A percentile compares a stretch with the other conserved stretches of the same genome.
These are phyloP conservation scores for Phylloporus sp. DNA, from an alignment of 768 basidiomycete genomes.

Conservation along the genomic window DNA sequence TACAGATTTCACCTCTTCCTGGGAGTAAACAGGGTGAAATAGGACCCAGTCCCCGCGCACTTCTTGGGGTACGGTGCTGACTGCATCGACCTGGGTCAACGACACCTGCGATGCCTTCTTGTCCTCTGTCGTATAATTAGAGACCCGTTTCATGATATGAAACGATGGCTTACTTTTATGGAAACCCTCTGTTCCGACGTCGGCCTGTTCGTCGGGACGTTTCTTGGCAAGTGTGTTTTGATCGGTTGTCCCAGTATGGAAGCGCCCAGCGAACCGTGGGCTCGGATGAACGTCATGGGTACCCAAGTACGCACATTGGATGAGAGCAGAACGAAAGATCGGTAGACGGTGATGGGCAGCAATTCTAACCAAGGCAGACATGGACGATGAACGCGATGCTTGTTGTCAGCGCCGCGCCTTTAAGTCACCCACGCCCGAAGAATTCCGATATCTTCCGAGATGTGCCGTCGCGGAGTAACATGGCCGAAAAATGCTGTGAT, in stretches of 20 bases:
- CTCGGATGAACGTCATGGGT: no score
- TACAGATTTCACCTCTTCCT: conserved; percentile 66
- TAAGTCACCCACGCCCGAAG: conserved; percentile 16
- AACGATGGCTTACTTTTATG: conserved; percentile 26
- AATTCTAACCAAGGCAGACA: no score
- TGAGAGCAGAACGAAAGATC: no score
- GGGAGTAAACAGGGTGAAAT: conserved; percentile 87
- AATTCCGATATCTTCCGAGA: conserved; percentile 23
- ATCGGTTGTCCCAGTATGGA: conserved; percentile 20
- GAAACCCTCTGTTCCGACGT: conserved; percentile 32
- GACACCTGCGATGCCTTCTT: conserved; percentile 13
- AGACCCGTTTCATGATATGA: background rate
- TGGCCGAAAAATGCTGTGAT: background rate
- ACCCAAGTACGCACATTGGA: no score
- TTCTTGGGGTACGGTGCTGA: conserved; percentile 51
- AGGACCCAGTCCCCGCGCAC: conserved; percentile 83
- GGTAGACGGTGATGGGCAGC: no score
- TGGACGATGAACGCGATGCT: no score
- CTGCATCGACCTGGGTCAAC: conserved; percentile 34
- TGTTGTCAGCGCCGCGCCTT: no score
- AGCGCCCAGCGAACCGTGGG: no score
- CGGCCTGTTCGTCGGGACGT: conserved; percentile 17
- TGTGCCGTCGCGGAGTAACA: conserved; percentile 12
- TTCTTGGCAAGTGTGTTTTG: conserved; percentile 23
- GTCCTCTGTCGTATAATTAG: conserved; percentile 23